phyloP scores from a whole-genome alignment of 805 yeast species.

The Nakazawaea peltata region DNA sequence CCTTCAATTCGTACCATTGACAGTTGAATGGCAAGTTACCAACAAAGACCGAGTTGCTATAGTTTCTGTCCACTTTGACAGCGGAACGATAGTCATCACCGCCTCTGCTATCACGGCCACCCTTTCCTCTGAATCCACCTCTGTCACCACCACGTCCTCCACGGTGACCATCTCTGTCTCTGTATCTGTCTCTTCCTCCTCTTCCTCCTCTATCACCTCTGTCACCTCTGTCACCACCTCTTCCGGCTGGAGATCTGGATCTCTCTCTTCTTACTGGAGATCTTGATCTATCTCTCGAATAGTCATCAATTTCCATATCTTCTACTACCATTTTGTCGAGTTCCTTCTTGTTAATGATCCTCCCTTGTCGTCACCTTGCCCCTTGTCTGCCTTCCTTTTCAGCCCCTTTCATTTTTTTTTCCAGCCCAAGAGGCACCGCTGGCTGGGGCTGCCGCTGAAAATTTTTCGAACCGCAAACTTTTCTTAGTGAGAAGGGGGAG shows the following conservation, averaged over 20 bases:
- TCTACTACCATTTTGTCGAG: constrained; percentile 20
- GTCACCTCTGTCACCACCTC: constrained; percentile 22
- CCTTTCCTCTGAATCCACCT: constrained; percentile 1
- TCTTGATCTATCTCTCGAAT: constrained; percentile 12
- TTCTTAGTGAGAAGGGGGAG: not conserved
- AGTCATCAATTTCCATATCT: constrained; percentile 56
- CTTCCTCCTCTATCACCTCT: constrained; percentile 15
- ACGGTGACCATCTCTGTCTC: constrained; percentile 19
- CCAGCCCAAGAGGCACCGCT: too few relatives aligned
- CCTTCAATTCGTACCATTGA: constrained; percentile 51
- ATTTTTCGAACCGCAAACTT: not conserved
- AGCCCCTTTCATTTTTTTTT: too few relatives aligned
- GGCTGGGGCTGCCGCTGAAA: too few relatives aligned
- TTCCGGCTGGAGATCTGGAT: constrained; percentile 22
- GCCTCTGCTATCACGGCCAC: constrained; percentile 14
- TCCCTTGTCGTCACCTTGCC: not conserved
- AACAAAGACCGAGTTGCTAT: constrained; percentile 60
- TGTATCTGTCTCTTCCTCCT: constrained; percentile 18
- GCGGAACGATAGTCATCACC: constrained; percentile 20
- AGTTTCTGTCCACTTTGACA: constrained; percentile 49
- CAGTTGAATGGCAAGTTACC: constrained; percentile 67
- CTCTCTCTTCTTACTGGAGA: constrained; percentile 17
- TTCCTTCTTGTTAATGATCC: not conserved
- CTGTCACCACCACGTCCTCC: constrained; percentile 16
- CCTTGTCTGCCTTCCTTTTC: not conserved